Percentiles rank a stretch among this genome's conserved stretches.
These are phyloP conservation scores for Backusella psychrophila DNA, from an alignment of 192 early-diverging fungal species.

Conservation along the genomic window DNA sequence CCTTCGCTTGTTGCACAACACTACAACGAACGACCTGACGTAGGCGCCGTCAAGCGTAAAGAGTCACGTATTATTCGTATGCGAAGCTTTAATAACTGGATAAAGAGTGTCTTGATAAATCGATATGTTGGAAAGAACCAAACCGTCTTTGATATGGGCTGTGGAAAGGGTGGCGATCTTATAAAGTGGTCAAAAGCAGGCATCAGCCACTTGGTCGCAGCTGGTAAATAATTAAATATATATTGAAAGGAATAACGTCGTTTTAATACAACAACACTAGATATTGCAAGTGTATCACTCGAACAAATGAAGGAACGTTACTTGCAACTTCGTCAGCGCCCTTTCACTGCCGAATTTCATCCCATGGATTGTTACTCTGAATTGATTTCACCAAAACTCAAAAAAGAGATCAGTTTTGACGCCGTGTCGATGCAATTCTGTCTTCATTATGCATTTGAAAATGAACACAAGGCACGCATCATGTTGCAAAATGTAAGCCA, in stretches of 20 bases:
- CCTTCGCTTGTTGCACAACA: constrained; percentile 60
- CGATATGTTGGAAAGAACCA: constrained; percentile 52
- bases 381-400: constrained; percentile 52
- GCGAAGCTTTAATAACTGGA: constrained; percentile 96
- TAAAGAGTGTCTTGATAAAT: constrained; percentile 86
- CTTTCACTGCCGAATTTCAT: constrained; percentile 76
- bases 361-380: constrained; percentile 87
- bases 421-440: constrained; percentile 97
- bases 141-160: constrained; percentile 86
- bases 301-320: constrained; percentile 78
- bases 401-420: constrained; percentile 61
- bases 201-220: constrained; percentile 75
- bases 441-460: constrained; percentile 93
- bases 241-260: background rate
- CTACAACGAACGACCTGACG: constrained; percentile 84
- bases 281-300: constrained; percentile 87
- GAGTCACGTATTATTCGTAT: constrained; percentile 85
- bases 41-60: constrained; percentile 69
- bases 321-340: constrained; percentile 43
- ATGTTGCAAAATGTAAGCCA: constrained; percentile 79
- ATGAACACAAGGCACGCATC: constrained; percentile 74
- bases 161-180: constrained; percentile 94
- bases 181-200: constrained; percentile 73
- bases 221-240: constrained; percentile 54
- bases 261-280: constrained; percentile 33